Conservation (phyloP, 2,329 filamentous ascomycete species). For the Alternaria arborescens region DNA sequence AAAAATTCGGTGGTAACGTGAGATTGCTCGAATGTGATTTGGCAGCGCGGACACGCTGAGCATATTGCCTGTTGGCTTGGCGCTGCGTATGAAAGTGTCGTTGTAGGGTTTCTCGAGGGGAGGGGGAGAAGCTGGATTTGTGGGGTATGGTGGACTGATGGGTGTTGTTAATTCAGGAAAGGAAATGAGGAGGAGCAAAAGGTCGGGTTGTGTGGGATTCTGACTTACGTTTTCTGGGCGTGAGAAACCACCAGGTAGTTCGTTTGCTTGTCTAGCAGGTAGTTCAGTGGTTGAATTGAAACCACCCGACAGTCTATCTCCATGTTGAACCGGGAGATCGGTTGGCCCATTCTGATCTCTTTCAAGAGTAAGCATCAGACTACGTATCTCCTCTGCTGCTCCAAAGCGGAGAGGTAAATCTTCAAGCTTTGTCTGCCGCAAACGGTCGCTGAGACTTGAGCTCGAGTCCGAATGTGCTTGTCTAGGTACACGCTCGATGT, state of each 20-base stretch:
- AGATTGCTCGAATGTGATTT: slow-evolving; percentile 3
- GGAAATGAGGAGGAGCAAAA: no score
- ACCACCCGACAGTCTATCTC: not conserved
- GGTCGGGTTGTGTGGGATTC: not conserved
- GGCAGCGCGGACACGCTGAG: not conserved
- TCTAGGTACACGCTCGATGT: no score
- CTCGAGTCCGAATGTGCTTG: not conserved
- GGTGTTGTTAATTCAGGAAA: not conserved
- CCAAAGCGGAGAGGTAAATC: slow-evolving; percentile 4
- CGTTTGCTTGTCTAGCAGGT: no score
- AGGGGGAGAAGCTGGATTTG: not conserved
- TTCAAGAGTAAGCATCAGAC: slow-evolving; percentile 6
- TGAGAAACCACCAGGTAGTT: not conserved
- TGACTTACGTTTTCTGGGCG: not conserved
- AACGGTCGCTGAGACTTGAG: slow-evolving; percentile 8
- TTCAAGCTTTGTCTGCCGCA: slow-evolving; percentile 2
- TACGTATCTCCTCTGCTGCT: slow-evolving; percentile 8
- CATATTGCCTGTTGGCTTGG: not conserved
- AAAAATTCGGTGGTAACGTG: slow-evolving; percentile 8
- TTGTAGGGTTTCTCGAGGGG: not conserved
- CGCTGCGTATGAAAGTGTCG: not conserved
- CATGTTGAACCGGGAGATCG: not conserved
- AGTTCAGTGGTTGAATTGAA: not conserved
- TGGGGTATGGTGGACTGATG: not conserved
- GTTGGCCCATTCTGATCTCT: not conserved